Evolutionary conservation across 2,329 filamentous ascomycete genomes (phyloP).

Genomic region (Trichoderma brevicompactum): DNA sequence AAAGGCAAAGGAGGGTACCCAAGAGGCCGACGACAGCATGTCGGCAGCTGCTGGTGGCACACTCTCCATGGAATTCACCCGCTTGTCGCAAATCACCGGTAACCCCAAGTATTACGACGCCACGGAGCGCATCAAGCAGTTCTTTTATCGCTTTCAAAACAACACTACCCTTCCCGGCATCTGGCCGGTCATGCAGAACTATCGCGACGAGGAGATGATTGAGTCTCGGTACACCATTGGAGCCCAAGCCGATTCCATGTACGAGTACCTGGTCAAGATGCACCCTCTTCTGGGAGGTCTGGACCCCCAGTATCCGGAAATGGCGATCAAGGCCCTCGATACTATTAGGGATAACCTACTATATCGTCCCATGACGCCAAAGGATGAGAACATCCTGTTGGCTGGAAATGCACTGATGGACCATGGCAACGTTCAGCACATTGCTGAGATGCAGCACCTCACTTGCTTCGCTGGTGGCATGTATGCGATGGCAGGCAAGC

Average conservation of each 20-base stretch:
- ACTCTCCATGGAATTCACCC: slow-evolving; percentile 74
- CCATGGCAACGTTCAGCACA: slow-evolving; percentile 38
- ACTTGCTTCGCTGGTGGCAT: slow-evolving; percentile 74
- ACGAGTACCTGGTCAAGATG: slow-evolving; percentile 66
- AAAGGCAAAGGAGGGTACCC: slow-evolving; percentile 45
- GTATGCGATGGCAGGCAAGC: slow-evolving; percentile 67
- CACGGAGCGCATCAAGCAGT: slow-evolving; percentile 72
- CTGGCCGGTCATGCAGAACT: slow-evolving; percentile 71
- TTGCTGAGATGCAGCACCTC: slow-evolving; percentile 58
- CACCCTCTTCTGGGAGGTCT: slow-evolving; percentile 66
- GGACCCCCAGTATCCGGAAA: slow-evolving; percentile 63
- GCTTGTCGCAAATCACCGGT: slow-evolving; percentile 73
- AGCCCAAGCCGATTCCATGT: slow-evolving; percentile 54
- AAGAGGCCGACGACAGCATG: slow-evolving; percentile 44
- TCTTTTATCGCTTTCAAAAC: slow-evolving; percentile 67
- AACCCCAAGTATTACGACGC: slow-evolving; percentile 77
- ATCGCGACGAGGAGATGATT: slow-evolving; percentile 53
- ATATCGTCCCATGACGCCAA: slow-evolving; percentile 68
- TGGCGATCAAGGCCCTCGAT: slow-evolving; percentile 68
- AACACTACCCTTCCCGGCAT: slow-evolving; percentile 71
- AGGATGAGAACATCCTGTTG: slow-evolving; percentile 63
- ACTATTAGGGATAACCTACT: slow-evolving; percentile 66
- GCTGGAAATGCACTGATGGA: slow-evolving; percentile 49
- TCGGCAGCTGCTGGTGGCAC: slow-evolving; percentile 61
- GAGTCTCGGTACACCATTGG: slow-evolving; percentile 50